Conservation (phyloP, 2,329 filamentous ascomycete species). For the Fusarium decemcellulare region DNA sequence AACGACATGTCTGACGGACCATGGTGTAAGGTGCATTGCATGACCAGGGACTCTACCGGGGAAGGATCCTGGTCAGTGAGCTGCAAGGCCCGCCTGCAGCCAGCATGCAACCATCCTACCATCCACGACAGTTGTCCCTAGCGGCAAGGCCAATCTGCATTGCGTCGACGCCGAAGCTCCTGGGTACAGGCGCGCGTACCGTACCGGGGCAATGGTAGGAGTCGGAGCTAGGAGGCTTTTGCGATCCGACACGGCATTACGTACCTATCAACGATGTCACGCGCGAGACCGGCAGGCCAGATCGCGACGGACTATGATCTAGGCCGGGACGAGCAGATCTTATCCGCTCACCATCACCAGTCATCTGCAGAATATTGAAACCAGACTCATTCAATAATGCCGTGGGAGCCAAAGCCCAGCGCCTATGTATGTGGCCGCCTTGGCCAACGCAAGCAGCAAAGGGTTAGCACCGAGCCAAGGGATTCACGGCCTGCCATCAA, state of each 20-base stretch:
- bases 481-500: not conserved
- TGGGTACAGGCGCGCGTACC: constrained; percentile 37
- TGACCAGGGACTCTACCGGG: constrained; percentile 41
- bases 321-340: constrained; percentile 20
- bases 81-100: constrained; percentile 46
- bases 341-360: constrained; percentile 9
- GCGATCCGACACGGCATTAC: constrained; percentile 42
- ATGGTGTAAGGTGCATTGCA: constrained; percentile 34
- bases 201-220: constrained; percentile 46
- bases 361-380: constrained; percentile 8
- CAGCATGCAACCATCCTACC: constrained; percentile 38
- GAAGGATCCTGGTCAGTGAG: constrained; percentile 37
- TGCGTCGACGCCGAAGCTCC: constrained; percentile 38
- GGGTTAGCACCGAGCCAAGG: not conserved
- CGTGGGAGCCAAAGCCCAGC: constrained; percentile 13
- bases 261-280: constrained; percentile 41
- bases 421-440: not conserved
- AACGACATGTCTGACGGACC: constrained; percentile 40
- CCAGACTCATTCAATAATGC: constrained; percentile 40
- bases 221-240: constrained; percentile 36
- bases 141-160: constrained; percentile 41
- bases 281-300: constrained; percentile 32
- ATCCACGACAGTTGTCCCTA: constrained; percentile 42
- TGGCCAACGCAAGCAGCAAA: not conserved
- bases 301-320: constrained; percentile 38